These are phyloP conservation scores for Echinochloa phyllopogon DNA, from an alignment of 176 grass and related monocot species.

Conservation along the genomic window DNA sequence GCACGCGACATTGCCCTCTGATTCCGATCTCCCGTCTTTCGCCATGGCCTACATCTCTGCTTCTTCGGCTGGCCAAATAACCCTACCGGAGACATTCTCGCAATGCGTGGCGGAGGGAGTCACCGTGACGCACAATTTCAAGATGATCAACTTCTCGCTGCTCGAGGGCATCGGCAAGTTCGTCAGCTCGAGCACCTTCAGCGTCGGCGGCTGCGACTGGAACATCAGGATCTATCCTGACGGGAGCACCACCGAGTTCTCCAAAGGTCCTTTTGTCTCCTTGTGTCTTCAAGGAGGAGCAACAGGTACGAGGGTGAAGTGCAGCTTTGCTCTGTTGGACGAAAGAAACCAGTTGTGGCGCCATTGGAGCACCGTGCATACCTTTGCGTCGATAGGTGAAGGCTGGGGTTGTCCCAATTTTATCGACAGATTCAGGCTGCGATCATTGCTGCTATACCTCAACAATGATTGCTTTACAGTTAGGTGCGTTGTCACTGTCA, in stretches of 20 bases:
- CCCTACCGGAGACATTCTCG: background rate
- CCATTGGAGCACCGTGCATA: no score
- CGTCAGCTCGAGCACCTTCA: background rate
- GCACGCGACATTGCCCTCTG: no score
- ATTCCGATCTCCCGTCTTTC: no score
- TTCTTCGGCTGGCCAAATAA: accelerated
- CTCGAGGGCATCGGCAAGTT: background rate
- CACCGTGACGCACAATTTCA: background rate
- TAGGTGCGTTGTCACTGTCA: no score
- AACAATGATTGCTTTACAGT: no score
- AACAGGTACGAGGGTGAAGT: no score
- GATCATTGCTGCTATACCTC: no score
- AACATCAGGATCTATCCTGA: background rate
- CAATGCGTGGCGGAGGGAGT: background rate
- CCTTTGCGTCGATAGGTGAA: no score
- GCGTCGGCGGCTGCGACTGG: background rate
- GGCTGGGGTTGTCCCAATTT: no score
- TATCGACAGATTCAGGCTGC: no score
- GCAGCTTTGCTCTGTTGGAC: no score
- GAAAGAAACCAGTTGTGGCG: no score
- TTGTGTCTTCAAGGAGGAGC: background rate
- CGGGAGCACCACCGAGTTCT: accelerated
- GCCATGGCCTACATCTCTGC: background rate
- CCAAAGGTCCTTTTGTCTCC: accelerated
- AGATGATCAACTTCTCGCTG: background rate